A percentile compares a stretch with the other conserved stretches of the same genome.
These are phyloP conservation scores for Lophiotrema nucula DNA, from an alignment of 495 filamentous ascomycete genomes.

Conservation along the genomic window DNA sequence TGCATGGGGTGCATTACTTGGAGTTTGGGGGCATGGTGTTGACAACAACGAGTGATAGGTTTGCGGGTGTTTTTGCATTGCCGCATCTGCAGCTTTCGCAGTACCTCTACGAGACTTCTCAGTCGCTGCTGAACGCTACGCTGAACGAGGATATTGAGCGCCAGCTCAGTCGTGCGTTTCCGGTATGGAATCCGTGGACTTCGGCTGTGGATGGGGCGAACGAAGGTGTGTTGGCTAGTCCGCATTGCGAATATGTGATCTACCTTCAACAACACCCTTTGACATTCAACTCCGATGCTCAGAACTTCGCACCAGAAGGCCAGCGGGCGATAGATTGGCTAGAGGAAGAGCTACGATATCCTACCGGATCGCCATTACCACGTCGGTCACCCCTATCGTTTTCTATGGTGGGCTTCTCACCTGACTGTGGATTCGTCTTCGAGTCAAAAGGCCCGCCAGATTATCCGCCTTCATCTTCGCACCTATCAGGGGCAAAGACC, in stretches of 20 bases:
- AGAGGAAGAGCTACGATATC: constrained; percentile 81
- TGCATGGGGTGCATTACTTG: constrained; percentile 83
- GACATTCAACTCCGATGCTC: constrained; percentile 30
- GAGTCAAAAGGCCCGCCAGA: constrained; percentile 80
- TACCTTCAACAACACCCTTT: constrained; percentile 79
- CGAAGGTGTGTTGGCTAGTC: constrained; percentile 57
- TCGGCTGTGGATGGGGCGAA: constrained; percentile 58
- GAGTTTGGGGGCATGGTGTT: constrained; percentile 71
- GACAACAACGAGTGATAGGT: constrained; percentile 88
- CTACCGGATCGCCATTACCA: constrained; percentile 74
- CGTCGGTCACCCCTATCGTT: constrained; percentile 68
- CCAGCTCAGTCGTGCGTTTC: constrained; percentile 51
- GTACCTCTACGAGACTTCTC: constrained; percentile 64
- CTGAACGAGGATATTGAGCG: constrained; percentile 64
- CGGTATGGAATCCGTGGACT: constrained; percentile 56
- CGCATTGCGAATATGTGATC: constrained; percentile 84
- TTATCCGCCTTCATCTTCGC: constrained; percentile 62
- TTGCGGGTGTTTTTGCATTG: constrained; percentile 80
- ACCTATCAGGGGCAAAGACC: constrained; percentile 74
- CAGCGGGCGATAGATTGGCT: constrained; percentile 59
- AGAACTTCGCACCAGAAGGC: constrained; percentile 34
- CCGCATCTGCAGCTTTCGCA: constrained; percentile 74
- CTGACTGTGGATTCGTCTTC: constrained; percentile 90
- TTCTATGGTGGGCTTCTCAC: constrained; percentile 85
- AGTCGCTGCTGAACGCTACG: constrained; percentile 67